Conservation (phyloP, 2,329 filamentous ascomycete genomes). For the Alternaria dauci region DNA sequence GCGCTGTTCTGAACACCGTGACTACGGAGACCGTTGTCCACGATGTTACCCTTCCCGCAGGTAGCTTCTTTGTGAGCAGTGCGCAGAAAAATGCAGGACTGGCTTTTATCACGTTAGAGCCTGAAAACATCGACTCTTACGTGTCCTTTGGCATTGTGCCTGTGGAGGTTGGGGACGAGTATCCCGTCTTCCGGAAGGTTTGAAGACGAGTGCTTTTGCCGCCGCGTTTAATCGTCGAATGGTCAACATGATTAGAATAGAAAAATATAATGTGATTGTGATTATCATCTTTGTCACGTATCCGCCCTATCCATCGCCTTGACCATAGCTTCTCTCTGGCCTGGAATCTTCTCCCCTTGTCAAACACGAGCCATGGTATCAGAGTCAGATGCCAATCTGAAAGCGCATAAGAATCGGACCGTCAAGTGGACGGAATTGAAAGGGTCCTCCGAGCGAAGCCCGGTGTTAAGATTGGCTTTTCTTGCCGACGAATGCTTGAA, state of each 20-base stretch:
- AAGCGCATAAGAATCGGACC: neutral
- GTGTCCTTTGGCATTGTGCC: constrained; percentile 50
- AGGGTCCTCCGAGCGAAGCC: neutral
- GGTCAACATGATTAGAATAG: neutral
- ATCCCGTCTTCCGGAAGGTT: constrained; percentile 44
- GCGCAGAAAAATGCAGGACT: constrained; percentile 51
- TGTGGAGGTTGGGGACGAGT: constrained; percentile 46
- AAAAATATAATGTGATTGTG: neutral
- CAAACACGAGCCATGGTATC: constrained; percentile 13
- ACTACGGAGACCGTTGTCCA: constrained; percentile 37
- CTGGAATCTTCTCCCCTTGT: constrained; percentile 25
- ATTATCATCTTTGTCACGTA: constrained; percentile 20
- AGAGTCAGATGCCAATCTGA: neutral
- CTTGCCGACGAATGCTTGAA: neutral
- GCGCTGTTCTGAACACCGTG: constrained; percentile 43
- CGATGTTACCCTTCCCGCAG: constrained; percentile 40
- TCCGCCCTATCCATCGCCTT: constrained; percentile 29
- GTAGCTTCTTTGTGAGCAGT: constrained; percentile 46
- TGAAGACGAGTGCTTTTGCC: neutral
- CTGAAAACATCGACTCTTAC: constrained; percentile 50
- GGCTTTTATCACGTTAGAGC: constrained; percentile 51
- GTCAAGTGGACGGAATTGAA: neutral
- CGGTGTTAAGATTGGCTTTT: neutral
- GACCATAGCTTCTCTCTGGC: constrained; percentile 28
- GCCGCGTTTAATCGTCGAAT: too few species aligned